Evolutionary conservation across 495 filamentous ascomycete species (phyloP).

Genomic region (Neurospora sp.): DNA sequence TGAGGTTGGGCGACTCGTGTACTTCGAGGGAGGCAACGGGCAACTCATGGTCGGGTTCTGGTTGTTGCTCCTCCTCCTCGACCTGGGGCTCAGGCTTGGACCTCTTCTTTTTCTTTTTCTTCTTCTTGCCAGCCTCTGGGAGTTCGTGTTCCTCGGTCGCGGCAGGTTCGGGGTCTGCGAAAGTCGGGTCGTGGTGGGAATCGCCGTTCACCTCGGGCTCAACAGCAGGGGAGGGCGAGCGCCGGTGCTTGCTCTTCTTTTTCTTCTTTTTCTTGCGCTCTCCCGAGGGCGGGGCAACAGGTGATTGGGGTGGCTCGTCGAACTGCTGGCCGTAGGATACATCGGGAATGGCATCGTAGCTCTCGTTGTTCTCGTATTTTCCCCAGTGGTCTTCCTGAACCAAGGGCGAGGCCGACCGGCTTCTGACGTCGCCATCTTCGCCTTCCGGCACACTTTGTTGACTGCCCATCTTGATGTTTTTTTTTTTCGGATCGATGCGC

Average conservation of each 20-base stretch:
- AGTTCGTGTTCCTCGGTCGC: neutral
- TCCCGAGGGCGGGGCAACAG: neutral
- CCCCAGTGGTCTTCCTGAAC: neutral
- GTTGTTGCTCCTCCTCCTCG: neutral
- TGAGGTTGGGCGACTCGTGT: neutral
- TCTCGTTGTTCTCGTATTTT: neutral
- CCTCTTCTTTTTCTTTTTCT: neutral
- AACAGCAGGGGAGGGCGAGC: neutral
- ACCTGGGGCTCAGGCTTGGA: neutral
- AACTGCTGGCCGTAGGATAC: neutral
- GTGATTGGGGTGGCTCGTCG: neutral
- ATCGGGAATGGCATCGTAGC: neutral
- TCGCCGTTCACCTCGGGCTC: neutral
- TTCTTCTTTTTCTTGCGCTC: neutral
- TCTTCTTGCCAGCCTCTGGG: neutral
- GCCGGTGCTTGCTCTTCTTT: neutral
- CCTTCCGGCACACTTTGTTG: neutral
- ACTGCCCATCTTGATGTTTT: neutral
- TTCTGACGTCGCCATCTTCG: neutral
- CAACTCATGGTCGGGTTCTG: neutral
- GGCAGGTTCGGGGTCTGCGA: neutral
- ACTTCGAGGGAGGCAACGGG: neutral
- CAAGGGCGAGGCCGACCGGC: neutral
- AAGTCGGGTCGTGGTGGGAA: neutral
- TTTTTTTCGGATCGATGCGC: neutral